Base-by-base conservation (phyloP, 805 yeast species). In the Kodamaea hsintzibuensis region DNA sequence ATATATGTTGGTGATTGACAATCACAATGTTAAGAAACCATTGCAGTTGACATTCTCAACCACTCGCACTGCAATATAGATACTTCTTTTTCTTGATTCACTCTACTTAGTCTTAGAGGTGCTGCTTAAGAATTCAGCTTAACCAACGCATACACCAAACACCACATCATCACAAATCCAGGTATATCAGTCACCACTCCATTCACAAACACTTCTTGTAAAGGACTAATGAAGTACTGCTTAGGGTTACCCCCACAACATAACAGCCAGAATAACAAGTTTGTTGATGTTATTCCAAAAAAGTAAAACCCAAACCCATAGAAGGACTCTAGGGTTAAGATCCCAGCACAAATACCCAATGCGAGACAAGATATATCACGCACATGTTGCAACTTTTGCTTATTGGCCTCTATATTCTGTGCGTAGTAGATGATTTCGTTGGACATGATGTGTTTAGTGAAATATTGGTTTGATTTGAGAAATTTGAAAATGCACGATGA, bases 131-230 rank as follows among this genome's bases (percentile, higher is more conserved):
- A 39, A 40, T 52, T 55, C 33, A 42, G 57, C 55, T 71, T 72
- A 16, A 75, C 77, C 51, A 76, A 62, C 0, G 80, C 79, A 58
- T 68, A 73, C 39, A 74, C 75, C 63, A 76, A 66, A 60, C 80
- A 76, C 80, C 80, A 76, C 79, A 74, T 74, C 80, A 76, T 75
- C 17, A 76, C 63, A 52, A 59, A 76, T 7, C 79, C 80, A 0
- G 80, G 70, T 4, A 71, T 58, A 51, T 71, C 69, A 7, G 65
- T 61, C 46, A 66, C 56, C 8, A 74, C 46, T 1, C 74, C 69
- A n/a, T 64, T 69, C 10, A 73, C 25, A 42, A 75, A 70, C 2
- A 75, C 60, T 49, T 73, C 75, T 27, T 63, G 62, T 5, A 66
- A 16, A 0, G 80, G 78, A 16, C 55, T 64, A 18, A 58, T 57